Conservation (phyloP, 2,329 filamentous ascomycete species). For the Colletotrichum sojae region DNA sequence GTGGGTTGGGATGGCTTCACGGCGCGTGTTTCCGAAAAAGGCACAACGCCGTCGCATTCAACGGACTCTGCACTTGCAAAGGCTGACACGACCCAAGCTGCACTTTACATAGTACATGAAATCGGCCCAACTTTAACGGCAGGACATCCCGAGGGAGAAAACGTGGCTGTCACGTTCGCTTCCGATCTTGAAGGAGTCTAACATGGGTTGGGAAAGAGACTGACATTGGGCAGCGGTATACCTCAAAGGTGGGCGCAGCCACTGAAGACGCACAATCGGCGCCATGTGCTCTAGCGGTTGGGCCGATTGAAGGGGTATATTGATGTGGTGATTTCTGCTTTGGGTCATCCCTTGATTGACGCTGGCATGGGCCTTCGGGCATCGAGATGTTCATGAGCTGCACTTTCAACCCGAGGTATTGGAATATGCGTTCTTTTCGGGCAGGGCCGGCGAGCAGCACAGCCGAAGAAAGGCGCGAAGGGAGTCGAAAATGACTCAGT, state of each 20-base stretch:
- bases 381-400: constrained; percentile 4
- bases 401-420: neutral
- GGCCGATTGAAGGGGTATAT: neutral
- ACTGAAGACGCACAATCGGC: constrained; percentile 35
- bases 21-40: constrained; percentile 25
- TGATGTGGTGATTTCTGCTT: constrained; percentile 5
- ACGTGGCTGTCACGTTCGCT: constrained; percentile 2
- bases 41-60: neutral
- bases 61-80: neutral
- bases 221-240: neutral
- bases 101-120: no score
- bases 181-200: neutral
- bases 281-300: constrained; percentile 32
- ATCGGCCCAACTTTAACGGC: no score
- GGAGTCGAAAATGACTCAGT: constrained; percentile 29
- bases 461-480: neutral
- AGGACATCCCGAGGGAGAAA: neutral
- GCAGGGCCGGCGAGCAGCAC: constrained; percentile 5
- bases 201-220: neutral
- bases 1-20: constrained; percentile 3
- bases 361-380: neutral
- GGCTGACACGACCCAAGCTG: neutral
- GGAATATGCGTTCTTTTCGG: constrained; percentile 18
- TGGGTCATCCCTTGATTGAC: neutral
- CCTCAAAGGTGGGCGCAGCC: neutral